Percentiles rank a stretch among this genome's conserved stretches.
These are phyloP conservation scores for Parietaria judaica DNA, from an alignment of 306 rosid species.

Conservation along the genomic window DNA sequence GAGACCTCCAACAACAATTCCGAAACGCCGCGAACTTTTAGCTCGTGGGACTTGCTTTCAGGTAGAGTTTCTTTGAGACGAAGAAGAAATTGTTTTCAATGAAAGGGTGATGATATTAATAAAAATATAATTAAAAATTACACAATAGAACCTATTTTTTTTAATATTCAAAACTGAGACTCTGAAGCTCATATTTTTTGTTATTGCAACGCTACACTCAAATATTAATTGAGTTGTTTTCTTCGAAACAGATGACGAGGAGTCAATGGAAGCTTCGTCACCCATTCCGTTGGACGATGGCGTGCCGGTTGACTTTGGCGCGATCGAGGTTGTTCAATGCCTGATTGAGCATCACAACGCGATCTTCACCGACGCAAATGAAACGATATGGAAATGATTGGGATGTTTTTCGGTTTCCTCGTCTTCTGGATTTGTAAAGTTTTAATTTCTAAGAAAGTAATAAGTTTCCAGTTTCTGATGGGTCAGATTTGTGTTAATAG, in stretches of 20 bases:
- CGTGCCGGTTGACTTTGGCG: slow-evolving; percentile 61
- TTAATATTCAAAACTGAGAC: neutral
- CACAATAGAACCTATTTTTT: neutral
- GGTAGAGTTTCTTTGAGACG: slow-evolving; percentile 31
- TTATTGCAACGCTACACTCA: neutral
- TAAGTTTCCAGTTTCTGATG: neutral
- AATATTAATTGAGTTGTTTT: neutral
- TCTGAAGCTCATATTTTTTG: neutral
- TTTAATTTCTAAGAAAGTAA: slow-evolving; percentile 5
- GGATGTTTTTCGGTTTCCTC: neutral
- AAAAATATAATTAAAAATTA: no score
- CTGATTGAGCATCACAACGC: slow-evolving; percentile 94
- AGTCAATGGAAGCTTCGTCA: slow-evolving; percentile 59
- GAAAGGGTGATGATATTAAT: no score
- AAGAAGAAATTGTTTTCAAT: no score
- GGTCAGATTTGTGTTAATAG: no score
- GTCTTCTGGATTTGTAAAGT: no score
- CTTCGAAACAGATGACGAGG: slow-evolving; percentile 51
- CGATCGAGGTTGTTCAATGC: slow-evolving; percentile 86
- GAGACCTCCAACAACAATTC: slow-evolving; percentile 46
- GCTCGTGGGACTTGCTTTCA: slow-evolving; percentile 76
- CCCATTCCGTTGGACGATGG: slow-evolving; percentile 93
- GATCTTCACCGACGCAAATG: slow-evolving; percentile 89
- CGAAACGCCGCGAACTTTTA: slow-evolving; percentile 36
- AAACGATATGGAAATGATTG: slow-evolving; percentile 79